Evolutionary conservation across 2,329 filamentous ascomycete genomes (phyloP), one percentile per base, ranked within the genome.

Genomic region (Phaeosphaeriaceae sp.): DNA sequence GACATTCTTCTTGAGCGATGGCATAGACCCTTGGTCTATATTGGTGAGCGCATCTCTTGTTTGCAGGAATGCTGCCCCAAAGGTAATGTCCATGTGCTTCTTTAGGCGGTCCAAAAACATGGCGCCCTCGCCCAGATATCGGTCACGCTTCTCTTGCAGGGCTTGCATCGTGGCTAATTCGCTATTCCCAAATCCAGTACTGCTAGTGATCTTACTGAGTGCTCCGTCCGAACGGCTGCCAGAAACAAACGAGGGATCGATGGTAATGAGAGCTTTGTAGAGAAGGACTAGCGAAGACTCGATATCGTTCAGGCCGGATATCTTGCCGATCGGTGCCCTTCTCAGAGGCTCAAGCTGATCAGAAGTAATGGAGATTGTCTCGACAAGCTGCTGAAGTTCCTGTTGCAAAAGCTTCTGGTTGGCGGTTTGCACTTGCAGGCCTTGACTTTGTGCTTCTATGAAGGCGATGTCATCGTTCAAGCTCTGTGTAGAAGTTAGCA

Each of bases 361-460:
- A 0, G 86, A 82, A 4, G 92, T 93, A 56, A 98, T 96, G 11
- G 93, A 93, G 54, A 96, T 93, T 0, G 92, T 97, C 66, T 93
- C 89, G 22, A 99, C 85, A n/a, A 98, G 83, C 33, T 89, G 91
- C 74, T 96, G 89, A 1, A 99, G 85, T 76, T 99, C 95, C 62
- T 89, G 91, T 76, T 94, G 92, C 48, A 99, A 85, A 25, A 97
- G 85, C 76, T 97, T 97, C 76, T 99, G 95, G 70, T 99, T 99
- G 42, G 95, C 92, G 20, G 94, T 94, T 78, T 98, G 95, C 7
- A 99, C 94, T 72, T 99, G 95, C 48, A 99, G 82, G 82, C 95
- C 95, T 79, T 99, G 94, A 7, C 92, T 93, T 78, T 99, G 95
- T 1, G 95, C 93, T 80, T 99, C 95, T 64, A 99, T 98, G 74